These are phyloP conservation scores for Klebsormidium nitens DNA, from an alignment of 139 green algal genomes.

Conservation along the genomic window DNA sequence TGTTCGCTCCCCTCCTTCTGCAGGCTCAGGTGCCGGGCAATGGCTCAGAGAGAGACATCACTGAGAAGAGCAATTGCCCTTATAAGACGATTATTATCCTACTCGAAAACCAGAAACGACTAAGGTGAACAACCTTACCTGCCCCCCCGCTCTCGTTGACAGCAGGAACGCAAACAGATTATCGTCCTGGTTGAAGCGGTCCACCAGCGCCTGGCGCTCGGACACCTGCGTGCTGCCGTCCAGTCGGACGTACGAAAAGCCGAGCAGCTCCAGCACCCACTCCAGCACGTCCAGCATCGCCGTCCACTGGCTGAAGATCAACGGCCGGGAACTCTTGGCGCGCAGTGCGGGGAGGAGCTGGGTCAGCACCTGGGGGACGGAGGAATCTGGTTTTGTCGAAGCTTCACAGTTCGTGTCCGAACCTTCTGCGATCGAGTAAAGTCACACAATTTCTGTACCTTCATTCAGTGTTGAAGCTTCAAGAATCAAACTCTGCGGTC, in stretches of 20 bases:
- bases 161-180: slow-evolving; percentile 86
- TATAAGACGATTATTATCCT: too few relatives aligned
- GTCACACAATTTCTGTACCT: too few relatives aligned
- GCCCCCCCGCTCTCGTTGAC: slow-evolving; percentile 84
- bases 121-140: slow-evolving; percentile 35
- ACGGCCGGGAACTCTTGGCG: slow-evolving; percentile 52
- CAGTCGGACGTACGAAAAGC: slow-evolving; percentile 66
- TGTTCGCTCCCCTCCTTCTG: too few relatives aligned
- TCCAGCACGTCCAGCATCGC: slow-evolving; percentile 86
- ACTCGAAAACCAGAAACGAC: too few relatives aligned
- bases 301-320: slow-evolving; percentile 86
- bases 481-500: too few relatives aligned
- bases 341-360: slow-evolving; percentile 56
- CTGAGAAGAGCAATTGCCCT: too few relatives aligned
- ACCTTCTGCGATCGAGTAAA: too few relatives aligned
- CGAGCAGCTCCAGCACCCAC: slow-evolving; percentile 65
- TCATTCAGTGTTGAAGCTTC: too few relatives aligned
- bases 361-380: slow-evolving; percentile 37
- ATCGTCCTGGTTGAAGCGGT: slow-evolving; percentile 69
- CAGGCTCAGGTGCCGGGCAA: too few relatives aligned
- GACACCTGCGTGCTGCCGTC: slow-evolving; percentile 70
- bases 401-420: slow-evolving; percentile 38
- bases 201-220: slow-evolving; percentile 73
- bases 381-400: slow-evolving; percentile 52
- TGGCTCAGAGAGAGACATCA: too few relatives aligned